phyloP scores from a whole-genome alignment of 169 alveolate species.

The Cryptosporidium tyzzeri region DNA sequence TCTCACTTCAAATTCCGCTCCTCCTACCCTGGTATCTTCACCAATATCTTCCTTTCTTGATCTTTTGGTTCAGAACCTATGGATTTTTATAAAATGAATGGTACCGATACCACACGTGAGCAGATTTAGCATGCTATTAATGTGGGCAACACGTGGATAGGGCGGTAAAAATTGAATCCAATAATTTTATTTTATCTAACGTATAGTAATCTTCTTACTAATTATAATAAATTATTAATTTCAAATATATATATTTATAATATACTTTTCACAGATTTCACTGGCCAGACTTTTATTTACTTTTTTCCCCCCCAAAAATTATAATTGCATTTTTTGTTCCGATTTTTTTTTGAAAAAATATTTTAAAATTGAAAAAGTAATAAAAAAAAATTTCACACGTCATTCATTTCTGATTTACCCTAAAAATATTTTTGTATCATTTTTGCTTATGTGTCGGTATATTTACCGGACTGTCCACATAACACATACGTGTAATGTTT shows the following conservation, averaged over 20 bases:
- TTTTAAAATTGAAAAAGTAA: not conserved
- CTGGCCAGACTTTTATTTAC: not conserved
- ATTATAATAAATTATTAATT: not conserved
- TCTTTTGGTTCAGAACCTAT: slow-evolving; percentile 52
- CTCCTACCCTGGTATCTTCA: slow-evolving; percentile 28
- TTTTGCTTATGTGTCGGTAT: slow-evolving; percentile 19
- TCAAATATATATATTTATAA: slow-evolving; percentile 3
- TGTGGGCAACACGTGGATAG: slow-evolving; percentile 79
- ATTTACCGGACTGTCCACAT: slow-evolving; percentile 70
- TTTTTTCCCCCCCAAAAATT: not conserved
- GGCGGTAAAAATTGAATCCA: slow-evolving; percentile 70
- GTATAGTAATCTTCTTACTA: slow-evolving; percentile 35
- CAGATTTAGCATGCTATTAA: slow-evolving; percentile 74
- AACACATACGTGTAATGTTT: slow-evolving; percentile 28
- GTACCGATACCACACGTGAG: slow-evolving; percentile 78
- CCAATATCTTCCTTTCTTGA: slow-evolving; percentile 42
- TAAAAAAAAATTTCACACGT: slow-evolving; percentile 1
- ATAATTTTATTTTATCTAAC: slow-evolving; percentile 65
- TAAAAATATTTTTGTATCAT: not conserved
- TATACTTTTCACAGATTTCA: slow-evolving; percentile 12
- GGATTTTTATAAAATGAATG: slow-evolving; percentile 61
- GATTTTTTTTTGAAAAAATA: not conserved
- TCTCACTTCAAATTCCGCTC: slow-evolving; percentile 10
- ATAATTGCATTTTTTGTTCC: slow-evolving; percentile 29
- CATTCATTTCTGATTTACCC: not conserved